Conservation (phyloP, 2,329 filamentous ascomycete species). For the Diaporthe sp. region DNA sequence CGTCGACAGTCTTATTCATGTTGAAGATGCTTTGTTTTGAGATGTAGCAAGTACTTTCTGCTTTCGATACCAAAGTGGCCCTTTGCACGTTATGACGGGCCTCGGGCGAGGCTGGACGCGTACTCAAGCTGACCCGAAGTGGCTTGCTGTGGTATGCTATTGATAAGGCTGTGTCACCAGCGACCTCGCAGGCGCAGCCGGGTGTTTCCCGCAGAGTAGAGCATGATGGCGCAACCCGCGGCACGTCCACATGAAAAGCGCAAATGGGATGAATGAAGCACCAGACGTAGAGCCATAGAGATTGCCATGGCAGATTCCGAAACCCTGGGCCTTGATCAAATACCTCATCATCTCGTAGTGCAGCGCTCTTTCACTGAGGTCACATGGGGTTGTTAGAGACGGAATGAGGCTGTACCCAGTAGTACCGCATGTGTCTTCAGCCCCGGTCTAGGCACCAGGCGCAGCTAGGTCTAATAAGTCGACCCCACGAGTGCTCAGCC, state of each 20-base stretch:
- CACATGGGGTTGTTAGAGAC: not conserved
- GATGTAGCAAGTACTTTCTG: not conserved
- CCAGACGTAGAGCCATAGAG: not conserved
- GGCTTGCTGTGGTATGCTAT: not conserved
- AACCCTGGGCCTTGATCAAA: not conserved
- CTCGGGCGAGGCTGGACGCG: not conserved
- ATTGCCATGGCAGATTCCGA: not conserved
- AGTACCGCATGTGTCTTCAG: not conserved
- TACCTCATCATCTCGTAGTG: not conserved
- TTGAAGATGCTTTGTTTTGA: not conserved
- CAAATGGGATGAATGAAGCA: not conserved
- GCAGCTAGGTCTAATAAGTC: constrained; percentile 4
- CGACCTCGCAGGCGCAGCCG: not conserved
- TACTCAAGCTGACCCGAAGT: constrained; percentile 13
- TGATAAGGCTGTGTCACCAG: constrained; percentile 2
- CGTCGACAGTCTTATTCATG: constrained; percentile 28
- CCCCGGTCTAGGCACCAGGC: not conserved
- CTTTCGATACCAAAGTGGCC: no score
- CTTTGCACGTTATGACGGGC: not conserved
- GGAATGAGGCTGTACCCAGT: not conserved
- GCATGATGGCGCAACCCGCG: not conserved
- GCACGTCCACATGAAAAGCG: not conserved
- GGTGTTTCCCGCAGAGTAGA: not conserved
- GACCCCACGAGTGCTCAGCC: constrained; percentile 8
- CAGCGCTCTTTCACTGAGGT: not conserved